Conservation (phyloP, 2,329 filamentous ascomycete species). For the Acephala macrosclerotiorum region DNA sequence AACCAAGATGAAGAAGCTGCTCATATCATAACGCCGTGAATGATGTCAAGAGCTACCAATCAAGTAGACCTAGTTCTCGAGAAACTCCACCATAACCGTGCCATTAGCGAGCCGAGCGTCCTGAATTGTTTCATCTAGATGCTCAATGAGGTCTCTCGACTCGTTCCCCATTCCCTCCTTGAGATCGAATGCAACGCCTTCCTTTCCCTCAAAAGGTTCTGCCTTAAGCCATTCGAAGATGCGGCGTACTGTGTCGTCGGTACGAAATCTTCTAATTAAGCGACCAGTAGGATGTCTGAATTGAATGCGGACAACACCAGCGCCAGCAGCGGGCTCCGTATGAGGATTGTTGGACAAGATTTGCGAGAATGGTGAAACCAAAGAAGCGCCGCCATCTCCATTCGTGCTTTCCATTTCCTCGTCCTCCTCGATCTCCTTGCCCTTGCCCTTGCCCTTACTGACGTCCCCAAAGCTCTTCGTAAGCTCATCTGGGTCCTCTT, state of each 20-base stretch:
- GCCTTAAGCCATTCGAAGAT: slow-evolving; percentile 98
- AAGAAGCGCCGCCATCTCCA: slow-evolving; percentile 37
- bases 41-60: not conserved
- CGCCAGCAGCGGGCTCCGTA: slow-evolving; percentile 75
- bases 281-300: slow-evolving; percentile 87
- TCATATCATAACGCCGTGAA: slow-evolving; percentile 22
- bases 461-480: slow-evolving; percentile 69
- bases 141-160: slow-evolving; percentile 83
- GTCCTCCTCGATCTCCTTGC: slow-evolving; percentile 52
- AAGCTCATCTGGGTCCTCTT: slow-evolving; percentile 85
- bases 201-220: slow-evolving; percentile 80
- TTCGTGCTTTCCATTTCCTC: slow-evolving; percentile 47
- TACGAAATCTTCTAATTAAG: slow-evolving; percentile 83
- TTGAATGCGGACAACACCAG: slow-evolving; percentile 85
- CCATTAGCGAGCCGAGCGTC: slow-evolving; percentile 89
- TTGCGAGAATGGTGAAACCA: slow-evolving; percentile 63
- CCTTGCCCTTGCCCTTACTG: slow-evolving; percentile 65
- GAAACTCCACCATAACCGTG: slow-evolving; percentile 93
- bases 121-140: slow-evolving; percentile 76
- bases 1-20: slow-evolving; percentile 18
- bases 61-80: slow-evolving; percentile 55
- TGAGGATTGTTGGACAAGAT: slow-evolving; percentile 81
- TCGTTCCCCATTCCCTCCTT: slow-evolving; percentile 81
- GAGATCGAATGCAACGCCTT: slow-evolving; percentile 83
- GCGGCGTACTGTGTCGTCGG: slow-evolving; percentile 78